Evolutionary conservation across 441 rosid genomes (phyloP), one percentile per base, ranked within the genome.

Genomic region (Arabidopsis lyrata): DNA sequence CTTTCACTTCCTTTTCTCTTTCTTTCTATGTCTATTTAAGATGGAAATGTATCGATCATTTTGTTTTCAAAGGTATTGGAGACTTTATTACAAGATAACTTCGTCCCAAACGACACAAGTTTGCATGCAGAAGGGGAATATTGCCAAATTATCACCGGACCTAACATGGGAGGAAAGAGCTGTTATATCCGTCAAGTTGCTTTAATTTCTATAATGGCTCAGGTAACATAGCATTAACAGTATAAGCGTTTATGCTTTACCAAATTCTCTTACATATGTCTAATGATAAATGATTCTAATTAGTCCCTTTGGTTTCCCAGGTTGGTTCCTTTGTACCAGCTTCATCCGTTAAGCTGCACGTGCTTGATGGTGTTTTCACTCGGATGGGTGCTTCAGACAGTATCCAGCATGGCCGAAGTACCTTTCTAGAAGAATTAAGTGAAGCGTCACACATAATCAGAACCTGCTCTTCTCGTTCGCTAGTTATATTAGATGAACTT

Each of bases 151-250:
- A 83, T 95, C 71, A 92, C 97, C 0, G 97, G 97, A 66, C 99
- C 99, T 55, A 95, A 95, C 81, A 95, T 92, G 99, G 97, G 97
- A 41, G 99, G 97, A 59, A 92, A 95, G 86, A 92, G 97, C 81
- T 95, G 99, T 80, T 95, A 95, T 74, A 88, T 95, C 75, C 99
- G 96, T 48, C 99, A 95, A 77, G 99, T 92, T 82, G 97, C 95
- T 73, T 84, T 95, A 58, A 87, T 90, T 74, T 74, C 85, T 69
- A 68, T 95, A 29, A 95, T 95, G 99, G 97, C 99, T 81, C 99
- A 95, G 96, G 99, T 94, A 81, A 50, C 39, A 67, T 45, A 35
- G 47, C 12, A 35, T 27, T 24, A 54, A 27, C 52, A 15, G 11
- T 48, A 4, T 10, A 48, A 27, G 39, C 49, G 27, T 24, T 57